Base-by-base conservation (phyloP, 1,284 basidiomycete genomes). In the Ganoderma leucocontextum region DNA sequence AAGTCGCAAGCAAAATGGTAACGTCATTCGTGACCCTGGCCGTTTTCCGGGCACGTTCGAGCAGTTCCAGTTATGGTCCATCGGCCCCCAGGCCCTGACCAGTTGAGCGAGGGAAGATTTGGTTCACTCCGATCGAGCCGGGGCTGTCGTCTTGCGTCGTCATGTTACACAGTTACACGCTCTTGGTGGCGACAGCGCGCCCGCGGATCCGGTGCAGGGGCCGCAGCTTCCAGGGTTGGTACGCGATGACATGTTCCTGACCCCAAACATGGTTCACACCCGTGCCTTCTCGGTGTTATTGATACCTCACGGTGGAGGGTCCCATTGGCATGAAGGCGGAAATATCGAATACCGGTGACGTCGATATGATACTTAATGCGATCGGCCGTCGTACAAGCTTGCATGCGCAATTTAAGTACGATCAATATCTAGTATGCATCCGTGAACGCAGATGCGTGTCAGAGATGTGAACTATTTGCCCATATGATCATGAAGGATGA, bases 101-200 rank as follows among this genome's bases (percentile, higher is more conserved):
- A 25, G 47, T 25, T n/a, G 47, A 49, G 47, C 47, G 47, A 49
- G 47, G 47, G 22, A 49, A 49, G 47, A 49, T 49, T 22, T 49
- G 10, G 29, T 17, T 17, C 52, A 5, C 52, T 55, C 29, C 52
- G 15, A 55, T 55, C 33, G 4, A 55, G 5, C 52, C 52, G 52
- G 29, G 15, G 29, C 17, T 22, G 52, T 29, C 29, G 10, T 52
- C 5, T 52, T 44, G 17, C 22, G 47, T 52, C 10, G 52, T 55
- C 33, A 55, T 35, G 13, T n/a, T n/a, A n/a, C n/a, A n/a, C n/a
- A n/a, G 52, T 4, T 3, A 33, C 25, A 53, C 13, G 49, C 25
- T 33, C 29, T 33, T 53, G 52, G 52, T 53, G 52, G 33, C 52
- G 52, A 53, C 52, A n/a, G n/a, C n/a, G n/a, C n/a, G n/a, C n/a